Evolutionary conservation across 2,329 filamentous ascomycete species (phyloP).

Genomic region (Sphaerulina musiva): DNA sequence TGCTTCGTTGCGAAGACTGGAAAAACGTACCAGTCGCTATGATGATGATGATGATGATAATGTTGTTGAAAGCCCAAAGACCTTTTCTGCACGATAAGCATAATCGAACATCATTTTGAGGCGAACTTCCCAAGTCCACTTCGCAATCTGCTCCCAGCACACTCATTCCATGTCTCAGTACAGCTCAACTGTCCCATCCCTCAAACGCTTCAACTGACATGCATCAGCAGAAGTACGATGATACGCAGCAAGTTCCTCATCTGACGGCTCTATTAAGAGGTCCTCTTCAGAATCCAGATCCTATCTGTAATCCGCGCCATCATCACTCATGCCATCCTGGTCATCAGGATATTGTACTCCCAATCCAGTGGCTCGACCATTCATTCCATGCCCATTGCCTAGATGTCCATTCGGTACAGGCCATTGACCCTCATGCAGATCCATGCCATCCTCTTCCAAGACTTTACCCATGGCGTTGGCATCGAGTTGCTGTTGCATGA

Average conservation of each 20-base stretch:
- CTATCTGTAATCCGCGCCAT: conserved; percentile 14
- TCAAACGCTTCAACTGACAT: not conserved
- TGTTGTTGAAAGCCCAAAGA: not conserved
- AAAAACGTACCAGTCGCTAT: not conserved
- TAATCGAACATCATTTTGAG: not conserved
- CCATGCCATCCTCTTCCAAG: conserved; percentile 23
- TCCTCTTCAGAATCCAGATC: conserved; percentile 2
- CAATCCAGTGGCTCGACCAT: conserved; percentile 4
- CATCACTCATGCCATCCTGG: conserved; percentile 13
- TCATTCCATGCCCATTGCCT: conserved; percentile 9
- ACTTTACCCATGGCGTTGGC: conserved; percentile 27
- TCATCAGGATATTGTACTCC: conserved; percentile 13
- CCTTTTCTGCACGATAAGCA: not conserved
- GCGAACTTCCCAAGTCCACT: not conserved
- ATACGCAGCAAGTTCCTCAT: not conserved
- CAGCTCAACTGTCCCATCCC: not conserved
- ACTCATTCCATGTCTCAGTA: not conserved
- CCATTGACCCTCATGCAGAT: conserved; percentile 21
- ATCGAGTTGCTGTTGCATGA: conserved; percentile 59
- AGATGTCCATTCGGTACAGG: conserved; percentile 17
- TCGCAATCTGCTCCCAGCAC: not conserved
- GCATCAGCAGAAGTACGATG: not conserved
- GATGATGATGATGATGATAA: not conserved
- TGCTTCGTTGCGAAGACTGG: not conserved
- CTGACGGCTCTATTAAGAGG: not conserved